Conservation (phyloP, 129 eudicot genomes). For the Lactuca sativa region DNA sequence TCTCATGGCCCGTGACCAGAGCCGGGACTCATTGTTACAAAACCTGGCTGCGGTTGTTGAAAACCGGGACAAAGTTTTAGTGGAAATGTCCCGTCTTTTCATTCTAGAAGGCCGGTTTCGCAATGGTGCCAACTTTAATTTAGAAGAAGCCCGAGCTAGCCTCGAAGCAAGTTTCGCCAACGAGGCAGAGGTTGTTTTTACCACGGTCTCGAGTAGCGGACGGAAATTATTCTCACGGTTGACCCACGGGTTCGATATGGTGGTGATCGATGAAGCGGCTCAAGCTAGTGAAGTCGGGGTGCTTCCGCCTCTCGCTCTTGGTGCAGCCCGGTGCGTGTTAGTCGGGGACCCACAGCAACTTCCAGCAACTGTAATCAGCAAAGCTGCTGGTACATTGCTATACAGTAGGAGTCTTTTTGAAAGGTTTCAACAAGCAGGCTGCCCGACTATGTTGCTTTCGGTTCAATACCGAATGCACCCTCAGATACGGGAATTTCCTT, state of each 20-base stretch:
- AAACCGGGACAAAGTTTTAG: conserved; percentile 78
- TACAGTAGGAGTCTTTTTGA: conserved; percentile 97
- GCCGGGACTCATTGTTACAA: conserved; percentile 75
- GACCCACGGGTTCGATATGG: conserved; percentile 98
- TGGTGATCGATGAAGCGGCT: conserved; percentile 98
- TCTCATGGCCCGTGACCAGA: conserved; percentile 91
- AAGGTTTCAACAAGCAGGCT: conserved; percentile 97
- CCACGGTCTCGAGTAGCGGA: conserved; percentile 96
- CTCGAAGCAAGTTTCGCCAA: conserved; percentile 98
- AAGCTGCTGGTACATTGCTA: conserved; percentile 94
- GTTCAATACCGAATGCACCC: conserved; percentile 99
- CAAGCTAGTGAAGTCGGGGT: conserved; percentile 98
- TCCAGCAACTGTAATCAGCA: conserved; percentile 98
- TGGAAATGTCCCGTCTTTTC: conserved; percentile 85
- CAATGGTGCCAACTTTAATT: conserved; percentile 58
- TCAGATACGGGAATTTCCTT: conserved; percentile 88
- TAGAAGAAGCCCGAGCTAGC: conserved; percentile 97
- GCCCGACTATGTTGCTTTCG: conserved; percentile 91
- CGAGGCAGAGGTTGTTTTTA: conserved; percentile 96
- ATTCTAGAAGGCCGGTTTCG: conserved; percentile 86
- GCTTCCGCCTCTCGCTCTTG: conserved; percentile 94
- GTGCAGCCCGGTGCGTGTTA: conserved; percentile 98
- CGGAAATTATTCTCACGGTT: conserved; percentile 90
- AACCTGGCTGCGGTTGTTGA: conserved; percentile 97
- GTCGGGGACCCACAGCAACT: conserved; percentile 99